A percentile compares a stretch with the other conserved stretches of the same genome.
These are phyloP conservation scores for Turnera subulata DNA, from an alignment of 345 rosid genomes.

Conservation along the genomic window DNA sequence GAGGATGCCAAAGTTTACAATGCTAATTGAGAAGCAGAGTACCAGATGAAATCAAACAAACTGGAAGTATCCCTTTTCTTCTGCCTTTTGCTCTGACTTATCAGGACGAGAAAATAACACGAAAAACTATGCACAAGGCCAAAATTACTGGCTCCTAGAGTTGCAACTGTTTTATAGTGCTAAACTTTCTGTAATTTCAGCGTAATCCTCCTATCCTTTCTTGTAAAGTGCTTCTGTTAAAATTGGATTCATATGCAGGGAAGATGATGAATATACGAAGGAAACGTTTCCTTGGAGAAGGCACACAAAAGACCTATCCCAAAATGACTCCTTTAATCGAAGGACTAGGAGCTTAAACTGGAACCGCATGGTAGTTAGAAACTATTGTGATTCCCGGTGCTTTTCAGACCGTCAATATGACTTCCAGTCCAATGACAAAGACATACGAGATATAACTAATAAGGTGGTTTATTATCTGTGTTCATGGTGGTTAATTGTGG, in stretches of 20 bases:
- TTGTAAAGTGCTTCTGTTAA: no score
- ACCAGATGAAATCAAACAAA: no score
- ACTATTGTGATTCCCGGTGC: constrained; percentile 36
- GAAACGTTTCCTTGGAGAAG: constrained; percentile 81
- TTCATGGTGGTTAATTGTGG: not conserved
- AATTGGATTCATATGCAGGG: constrained; percentile 39
- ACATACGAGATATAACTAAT: constrained; percentile 29
- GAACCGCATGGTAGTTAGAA: constrained; percentile 30
- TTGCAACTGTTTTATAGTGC: no score
- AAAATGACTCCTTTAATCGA: constrained; percentile 37
- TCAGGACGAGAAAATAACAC: no score
- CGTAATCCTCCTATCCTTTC: no score
- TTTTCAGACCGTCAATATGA: constrained; percentile 44
- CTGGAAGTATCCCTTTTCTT: no score
- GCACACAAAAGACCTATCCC: constrained; percentile 48
- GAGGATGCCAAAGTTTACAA: no score
- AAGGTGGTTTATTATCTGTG: constrained; percentile 43
- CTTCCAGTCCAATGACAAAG: constrained; percentile 41
- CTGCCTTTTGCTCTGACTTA: no score
- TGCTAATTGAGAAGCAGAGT: no score
- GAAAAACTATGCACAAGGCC: no score
- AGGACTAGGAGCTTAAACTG: constrained; percentile 42
- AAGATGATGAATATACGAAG: constrained; percentile 45
- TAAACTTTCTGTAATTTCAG: no score
- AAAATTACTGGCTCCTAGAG: no score